Conservation (phyloP, 2,329 filamentous ascomycete species). For the Penicillium vulpinum region DNA sequence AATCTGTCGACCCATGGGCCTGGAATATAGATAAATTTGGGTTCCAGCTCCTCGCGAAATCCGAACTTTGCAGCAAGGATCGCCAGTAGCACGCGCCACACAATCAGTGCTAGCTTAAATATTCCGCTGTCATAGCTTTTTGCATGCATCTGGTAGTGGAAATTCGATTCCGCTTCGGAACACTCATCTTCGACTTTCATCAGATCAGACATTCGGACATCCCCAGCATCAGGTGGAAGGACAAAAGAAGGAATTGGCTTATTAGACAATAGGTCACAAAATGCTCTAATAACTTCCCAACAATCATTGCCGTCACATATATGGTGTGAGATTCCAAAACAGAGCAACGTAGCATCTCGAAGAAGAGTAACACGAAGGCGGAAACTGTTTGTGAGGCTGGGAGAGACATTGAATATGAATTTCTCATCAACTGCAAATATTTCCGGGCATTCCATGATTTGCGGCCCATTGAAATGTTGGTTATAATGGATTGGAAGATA, state of each 20-base stretch:
- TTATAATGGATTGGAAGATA: neutral
- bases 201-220: neutral
- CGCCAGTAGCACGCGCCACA: neutral
- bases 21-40: neutral
- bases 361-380: neutral
- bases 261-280: neutral
- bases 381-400: neutral
- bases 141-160: neutral
- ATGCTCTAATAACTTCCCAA: neutral
- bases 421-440: neutral
- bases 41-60: neutral
- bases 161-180: neutral
- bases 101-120: neutral
- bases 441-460: neutral
- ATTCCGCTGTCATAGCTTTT: neutral
- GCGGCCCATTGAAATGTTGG: neutral
- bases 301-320: neutral
- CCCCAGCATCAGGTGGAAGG: neutral
- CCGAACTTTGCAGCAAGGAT: neutral
- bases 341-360: neutral
- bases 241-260: neutral
- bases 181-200: neutral
- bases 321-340: neutral
- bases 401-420: neutral
- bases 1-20: neutral